Conservation (phyloP, 1,139 yeast genomes). For the Debaryomyces udenii region DNA sequence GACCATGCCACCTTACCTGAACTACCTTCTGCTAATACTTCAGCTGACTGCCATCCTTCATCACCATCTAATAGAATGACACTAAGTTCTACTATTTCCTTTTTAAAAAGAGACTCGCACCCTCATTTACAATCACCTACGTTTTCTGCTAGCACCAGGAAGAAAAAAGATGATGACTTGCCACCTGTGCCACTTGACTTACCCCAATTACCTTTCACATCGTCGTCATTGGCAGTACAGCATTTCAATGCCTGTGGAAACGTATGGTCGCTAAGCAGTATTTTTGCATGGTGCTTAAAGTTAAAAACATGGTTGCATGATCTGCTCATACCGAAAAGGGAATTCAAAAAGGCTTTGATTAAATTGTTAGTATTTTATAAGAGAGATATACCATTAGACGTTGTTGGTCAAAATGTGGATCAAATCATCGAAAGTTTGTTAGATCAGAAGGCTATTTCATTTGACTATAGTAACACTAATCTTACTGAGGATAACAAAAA, state of each 20-base stretch:
- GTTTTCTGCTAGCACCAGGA: slow-evolving; percentile 13
- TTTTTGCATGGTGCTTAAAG: slow-evolving; percentile 54
- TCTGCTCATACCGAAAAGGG: slow-evolving; percentile 50
- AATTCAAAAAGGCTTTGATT: slow-evolving; percentile 54
- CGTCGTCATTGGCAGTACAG: slow-evolving; percentile 50
- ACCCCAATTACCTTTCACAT: slow-evolving; percentile 60
- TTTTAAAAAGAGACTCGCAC: slow-evolving; percentile 20
- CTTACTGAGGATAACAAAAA: neutral
- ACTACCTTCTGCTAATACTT: slow-evolving; percentile 28
- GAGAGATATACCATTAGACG: slow-evolving; percentile 55
- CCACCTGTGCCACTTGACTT: slow-evolving; percentile 58
- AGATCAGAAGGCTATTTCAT: slow-evolving; percentile 45
- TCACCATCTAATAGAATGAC: slow-evolving; percentile 25
- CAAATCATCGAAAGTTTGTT: slow-evolving; percentile 53
- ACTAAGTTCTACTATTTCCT: slow-evolving; percentile 24
- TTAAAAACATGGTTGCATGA: slow-evolving; percentile 56
- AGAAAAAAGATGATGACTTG: slow-evolving; percentile 29
- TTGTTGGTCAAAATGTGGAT: slow-evolving; percentile 59
- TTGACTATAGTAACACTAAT: neutral
- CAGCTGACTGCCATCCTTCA: slow-evolving; percentile 11
- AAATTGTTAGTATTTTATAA: slow-evolving; percentile 54
- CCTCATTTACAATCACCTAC: slow-evolving; percentile 7
- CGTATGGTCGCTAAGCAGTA: slow-evolving; percentile 43
- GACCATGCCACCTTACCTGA: slow-evolving; percentile 49
- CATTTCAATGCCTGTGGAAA: slow-evolving; percentile 46